phyloP scores from a whole-genome alignment of 2,329 filamentous ascomycete genomes.

The Graphiopsis chlorocephala region DNA sequence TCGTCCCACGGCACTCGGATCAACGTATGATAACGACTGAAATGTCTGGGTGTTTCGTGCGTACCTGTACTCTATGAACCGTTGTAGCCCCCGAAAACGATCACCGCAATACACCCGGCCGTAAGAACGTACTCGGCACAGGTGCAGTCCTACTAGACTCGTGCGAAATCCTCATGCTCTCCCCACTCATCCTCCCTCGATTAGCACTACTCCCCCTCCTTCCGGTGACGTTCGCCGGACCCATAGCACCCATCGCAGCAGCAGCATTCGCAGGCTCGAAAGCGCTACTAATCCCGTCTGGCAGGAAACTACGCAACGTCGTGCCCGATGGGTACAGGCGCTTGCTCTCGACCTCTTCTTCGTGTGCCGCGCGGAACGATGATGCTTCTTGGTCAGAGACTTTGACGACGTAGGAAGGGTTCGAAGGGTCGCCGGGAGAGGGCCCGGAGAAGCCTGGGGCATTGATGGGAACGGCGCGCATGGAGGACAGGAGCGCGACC shows the following conservation, averaged over 20 bases:
- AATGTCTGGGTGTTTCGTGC: too few relatives aligned
- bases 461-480: conserved; percentile 84
- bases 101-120: background rate
- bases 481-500: conserved; percentile 78
- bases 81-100: conserved; percentile 33
- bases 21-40: too few relatives aligned
- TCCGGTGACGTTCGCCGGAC: background rate
- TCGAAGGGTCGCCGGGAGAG: conserved; percentile 57
- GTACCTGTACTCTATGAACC: too few relatives aligned
- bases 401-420: conserved; percentile 74
- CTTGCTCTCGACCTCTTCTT: conserved; percentile 9
- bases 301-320: background rate
- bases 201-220: conserved; percentile 1
- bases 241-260: background rate
- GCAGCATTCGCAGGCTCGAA: background rate
- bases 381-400: conserved; percentile 46
- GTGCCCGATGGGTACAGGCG: conserved; percentile 5
- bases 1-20: too few relatives aligned
- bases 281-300: conserved; percentile 11
- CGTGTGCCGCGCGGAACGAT: background rate
- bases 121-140: background rate
- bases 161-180: conserved; percentile 5
- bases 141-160: background rate
- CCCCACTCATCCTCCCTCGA: background rate
- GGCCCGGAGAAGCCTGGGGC: conserved; percentile 65